Evolutionary conservation across 1,284 basidiomycete species (phyloP).

Genomic region (Heterobasidion parviporum): DNA sequence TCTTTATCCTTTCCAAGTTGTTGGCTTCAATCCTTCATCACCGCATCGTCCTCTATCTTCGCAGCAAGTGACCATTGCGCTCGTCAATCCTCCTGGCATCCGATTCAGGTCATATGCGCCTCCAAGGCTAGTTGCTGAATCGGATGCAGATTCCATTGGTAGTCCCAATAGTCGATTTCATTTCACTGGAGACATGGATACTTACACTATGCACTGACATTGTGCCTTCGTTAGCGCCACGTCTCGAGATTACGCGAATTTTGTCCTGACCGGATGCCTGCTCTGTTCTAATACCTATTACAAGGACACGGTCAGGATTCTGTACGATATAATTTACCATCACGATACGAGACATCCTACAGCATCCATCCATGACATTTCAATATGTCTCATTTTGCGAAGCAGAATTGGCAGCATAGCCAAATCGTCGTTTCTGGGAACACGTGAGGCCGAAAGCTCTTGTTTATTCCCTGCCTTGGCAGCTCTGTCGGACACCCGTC

Average conservation of each 20-base stretch:
- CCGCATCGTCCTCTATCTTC: conserved; percentile 26
- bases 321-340: too few relatives aligned
- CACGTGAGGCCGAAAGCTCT: too few relatives aligned
- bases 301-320: too few relatives aligned
- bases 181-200: conserved; percentile 1
- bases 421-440: too few relatives aligned
- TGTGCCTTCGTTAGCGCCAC: background rate
- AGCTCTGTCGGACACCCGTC: too few relatives aligned
- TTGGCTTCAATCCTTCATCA: conserved; percentile 31
- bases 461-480: too few relatives aligned
- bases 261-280: too few relatives aligned
- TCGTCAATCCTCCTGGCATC: conserved; percentile 33
- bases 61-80: conserved; percentile 34
- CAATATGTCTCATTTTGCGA: too few relatives aligned
- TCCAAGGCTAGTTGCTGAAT: conserved; percentile 23
- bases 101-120: conserved; percentile 40
- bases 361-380: too few relatives aligned
- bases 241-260: background rate
- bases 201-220: background rate
- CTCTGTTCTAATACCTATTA: too few relatives aligned
- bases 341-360: too few relatives aligned
- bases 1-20: conserved; percentile 33
- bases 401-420: too few relatives aligned
- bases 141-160: background rate
- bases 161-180: background rate